Base-by-base conservation (phyloP, 2,329 filamentous ascomycete genomes). In the Nemania sp. region DNA sequence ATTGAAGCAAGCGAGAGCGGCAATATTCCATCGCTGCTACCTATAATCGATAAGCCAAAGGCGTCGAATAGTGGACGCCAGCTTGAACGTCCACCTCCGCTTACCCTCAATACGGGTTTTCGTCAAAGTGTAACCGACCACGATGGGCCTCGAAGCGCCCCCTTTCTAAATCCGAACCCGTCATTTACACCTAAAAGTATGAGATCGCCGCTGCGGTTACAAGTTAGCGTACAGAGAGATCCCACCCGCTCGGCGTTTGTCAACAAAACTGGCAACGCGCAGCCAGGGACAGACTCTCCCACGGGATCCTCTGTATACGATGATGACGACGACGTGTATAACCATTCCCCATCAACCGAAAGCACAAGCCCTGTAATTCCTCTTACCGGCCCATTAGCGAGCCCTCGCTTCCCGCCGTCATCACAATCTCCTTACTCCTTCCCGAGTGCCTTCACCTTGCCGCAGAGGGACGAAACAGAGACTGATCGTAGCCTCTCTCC, bases 1-100 rank as follows among this genome's bases (percentile, higher is more conserved):
- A 74, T 83, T 12, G 79, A 83, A 35, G 64, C 67, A 29, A 59
- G 49, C 5, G 66, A 64, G 25, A 54, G 25, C 18, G 42, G 53
- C 5, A 32, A 15, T 37, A 51, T 48, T 17, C 49, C 57, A 1
- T 21, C 60, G 1, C 40, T 52, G 5, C 35, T 52, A 3, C 37
- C 54, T 34, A 21, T 45, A 9, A 37, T 43, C 13, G 59, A 63
- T n/a, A 55, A 64, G 15, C 65, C 72, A 15, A 69, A 63, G 59
- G 69, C 66, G 13, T 67, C 68, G 11, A 66, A 56, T 18, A 64
- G 54, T 39, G 67, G 64, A 17, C 63, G 59, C 20, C 12, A 21
- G 17, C 34, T 50, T 20, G 58, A 64, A 53, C 64, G 64, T 34
- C 62, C 62, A 11, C 64, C 64, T 21, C 61, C 62, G 4, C 59